Conservation (phyloP, 306 rosid genomes). For the Ochetophila trinervis region DNA sequence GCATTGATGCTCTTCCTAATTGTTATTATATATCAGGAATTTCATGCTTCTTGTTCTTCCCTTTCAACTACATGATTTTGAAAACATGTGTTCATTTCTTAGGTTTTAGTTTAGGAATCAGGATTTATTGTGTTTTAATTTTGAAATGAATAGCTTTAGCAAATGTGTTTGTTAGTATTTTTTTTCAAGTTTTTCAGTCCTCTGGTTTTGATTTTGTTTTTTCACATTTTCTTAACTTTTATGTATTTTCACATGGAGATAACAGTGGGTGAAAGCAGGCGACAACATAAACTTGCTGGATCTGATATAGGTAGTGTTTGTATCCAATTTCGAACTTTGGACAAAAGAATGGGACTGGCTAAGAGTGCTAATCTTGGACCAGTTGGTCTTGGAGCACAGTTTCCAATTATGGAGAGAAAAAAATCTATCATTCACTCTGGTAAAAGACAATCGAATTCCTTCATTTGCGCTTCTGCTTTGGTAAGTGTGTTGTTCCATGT, state of each 20-base stretch:
- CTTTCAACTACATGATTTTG: too few species aligned
- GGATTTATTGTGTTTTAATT: background rate
- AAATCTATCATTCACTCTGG: conserved; percentile 11
- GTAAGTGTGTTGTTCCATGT: conserved; percentile 33
- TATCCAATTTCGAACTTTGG: conserved; percentile 29
- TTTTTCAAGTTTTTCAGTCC: background rate
- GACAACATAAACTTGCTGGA: conserved; percentile 11
- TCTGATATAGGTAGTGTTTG: conserved; percentile 29
- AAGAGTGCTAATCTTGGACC: conserved; percentile 22
- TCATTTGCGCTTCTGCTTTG: conserved; percentile 49
- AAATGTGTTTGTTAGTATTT: background rate
- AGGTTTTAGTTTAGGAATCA: background rate
- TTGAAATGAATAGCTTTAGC: background rate
- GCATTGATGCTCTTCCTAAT: too few species aligned
- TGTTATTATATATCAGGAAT: too few species aligned
- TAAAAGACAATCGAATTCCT: conserved; percentile 28
- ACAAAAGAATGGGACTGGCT: conserved; percentile 28
- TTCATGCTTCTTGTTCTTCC: too few species aligned
- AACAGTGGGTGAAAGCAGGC: conserved; percentile 18
- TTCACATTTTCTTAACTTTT: conserved; percentile 4
- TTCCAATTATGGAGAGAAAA: conserved; percentile 11
- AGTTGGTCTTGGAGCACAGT: conserved; percentile 7
- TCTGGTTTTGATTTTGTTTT: background rate
- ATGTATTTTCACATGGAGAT: background rate
- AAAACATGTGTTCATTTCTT: too few species aligned